Conservation (phyloP, 495 filamentous ascomycete genomes). For the Glutinoglossum americanum region DNA sequence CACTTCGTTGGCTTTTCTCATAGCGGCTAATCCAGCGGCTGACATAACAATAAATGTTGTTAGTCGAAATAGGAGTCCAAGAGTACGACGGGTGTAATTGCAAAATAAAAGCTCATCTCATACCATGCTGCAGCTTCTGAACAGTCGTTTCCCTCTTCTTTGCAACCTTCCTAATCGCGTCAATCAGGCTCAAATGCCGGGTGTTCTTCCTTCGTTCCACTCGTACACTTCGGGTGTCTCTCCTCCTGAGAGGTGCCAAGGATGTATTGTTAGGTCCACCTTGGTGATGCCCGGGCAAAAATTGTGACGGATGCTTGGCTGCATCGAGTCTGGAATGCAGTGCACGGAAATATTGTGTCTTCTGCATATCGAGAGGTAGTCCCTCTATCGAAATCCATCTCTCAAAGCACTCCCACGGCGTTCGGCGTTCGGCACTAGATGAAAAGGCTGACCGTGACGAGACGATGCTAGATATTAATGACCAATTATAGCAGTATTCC, state of each 20-base stretch:
- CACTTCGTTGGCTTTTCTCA: conserved; percentile 48
- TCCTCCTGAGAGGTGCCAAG: conserved; percentile 33
- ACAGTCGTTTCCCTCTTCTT: conserved; percentile 72
- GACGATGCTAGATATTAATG: conserved; percentile 63
- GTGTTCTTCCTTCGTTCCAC: conserved; percentile 74
- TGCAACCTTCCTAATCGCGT: conserved; percentile 84
- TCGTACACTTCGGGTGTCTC: conserved; percentile 48
- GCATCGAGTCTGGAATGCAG: conserved; percentile 64
- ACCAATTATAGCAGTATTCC: conserved; percentile 95
- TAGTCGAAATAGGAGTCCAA: conserved; percentile 7
- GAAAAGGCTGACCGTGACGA: conserved; percentile 50
- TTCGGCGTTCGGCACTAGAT: conserved; percentile 71
- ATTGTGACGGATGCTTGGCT: conserved; percentile 45
- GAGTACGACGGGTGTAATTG: neutral
- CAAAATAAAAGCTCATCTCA: conserved; percentile 5
- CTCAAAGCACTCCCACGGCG: conserved; percentile 98
- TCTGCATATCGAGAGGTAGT: conserved; percentile 72
- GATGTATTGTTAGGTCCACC: conserved; percentile 34
- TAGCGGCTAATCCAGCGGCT: conserved; percentile 42
- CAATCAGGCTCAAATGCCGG: conserved; percentile 68
- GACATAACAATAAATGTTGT: conserved; percentile 5
- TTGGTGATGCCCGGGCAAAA: conserved; percentile 29
- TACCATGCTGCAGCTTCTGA: conserved; percentile 73
- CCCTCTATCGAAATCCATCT: conserved; percentile 83
- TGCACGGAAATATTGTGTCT: conserved; percentile 76